phyloP scores from a whole-genome alignment of 2,329 filamentous ascomycete species.

The Xylogone sp. region DNA sequence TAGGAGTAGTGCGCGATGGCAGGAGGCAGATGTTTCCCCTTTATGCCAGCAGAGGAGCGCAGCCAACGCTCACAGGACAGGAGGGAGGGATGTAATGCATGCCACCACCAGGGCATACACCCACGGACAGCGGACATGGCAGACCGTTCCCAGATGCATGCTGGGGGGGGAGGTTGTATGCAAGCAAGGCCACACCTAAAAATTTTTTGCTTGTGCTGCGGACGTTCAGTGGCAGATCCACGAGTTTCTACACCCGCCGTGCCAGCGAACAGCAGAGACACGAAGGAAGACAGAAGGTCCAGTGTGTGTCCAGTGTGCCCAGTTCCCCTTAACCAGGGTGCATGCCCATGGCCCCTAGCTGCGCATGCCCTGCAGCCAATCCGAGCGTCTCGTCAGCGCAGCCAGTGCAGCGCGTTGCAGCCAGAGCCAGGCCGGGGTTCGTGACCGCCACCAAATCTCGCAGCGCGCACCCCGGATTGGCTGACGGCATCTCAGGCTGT shows the following conservation, averaged over 20 bases:
- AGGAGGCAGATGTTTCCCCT: background rate
- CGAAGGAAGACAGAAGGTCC: no score
- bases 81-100: background rate
- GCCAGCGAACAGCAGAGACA: background rate
- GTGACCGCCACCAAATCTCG: background rate
- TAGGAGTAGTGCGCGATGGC: background rate
- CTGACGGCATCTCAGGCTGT: background rate
- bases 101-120: background rate
- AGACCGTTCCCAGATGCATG: background rate
- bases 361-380: no score
- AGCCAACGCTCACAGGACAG: background rate
- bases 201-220: no score
- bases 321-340: no score
- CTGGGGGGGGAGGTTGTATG: background rate
- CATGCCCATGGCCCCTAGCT: no score
- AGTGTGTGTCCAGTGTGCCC: no score
- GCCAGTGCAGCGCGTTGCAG: background rate
- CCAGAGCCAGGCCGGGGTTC: no score
- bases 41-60: background rate
- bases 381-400: no score
- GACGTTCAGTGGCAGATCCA: background rate
- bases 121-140: background rate
- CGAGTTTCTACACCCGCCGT: background rate
- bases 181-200: background rate
- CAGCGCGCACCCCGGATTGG: background rate